These are phyloP conservation scores for Somion occarium DNA, from an alignment of 1,284 basidiomycete species.

Conservation along the genomic window DNA sequence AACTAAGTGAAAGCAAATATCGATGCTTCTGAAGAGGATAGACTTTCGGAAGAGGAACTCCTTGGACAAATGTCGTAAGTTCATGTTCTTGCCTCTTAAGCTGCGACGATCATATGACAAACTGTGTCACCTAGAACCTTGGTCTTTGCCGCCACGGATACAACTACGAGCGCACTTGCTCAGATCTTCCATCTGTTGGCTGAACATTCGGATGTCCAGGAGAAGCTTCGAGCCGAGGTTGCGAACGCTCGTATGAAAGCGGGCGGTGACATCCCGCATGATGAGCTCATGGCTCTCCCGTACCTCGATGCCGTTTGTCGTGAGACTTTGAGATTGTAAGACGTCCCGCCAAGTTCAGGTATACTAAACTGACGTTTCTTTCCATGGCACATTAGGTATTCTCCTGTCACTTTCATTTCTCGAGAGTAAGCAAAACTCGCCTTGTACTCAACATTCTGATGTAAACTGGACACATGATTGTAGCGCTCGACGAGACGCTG, in stretches of 20 bases:
- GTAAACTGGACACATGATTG: neutral
- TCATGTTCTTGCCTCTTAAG: neutral
- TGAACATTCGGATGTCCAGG: conserved; percentile 17
- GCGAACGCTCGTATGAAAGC: conserved; percentile 6
- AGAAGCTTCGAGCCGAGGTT: conserved; percentile 18
- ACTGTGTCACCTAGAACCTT: conserved; percentile 7
- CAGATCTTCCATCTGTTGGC: conserved; percentile 17
- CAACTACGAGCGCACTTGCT: conserved; percentile 17
- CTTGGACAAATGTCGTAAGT: conserved; percentile 23
- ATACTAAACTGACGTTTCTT: neutral
- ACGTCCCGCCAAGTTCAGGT: neutral
- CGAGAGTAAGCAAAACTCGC: conserved; percentile 12
- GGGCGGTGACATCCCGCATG: conserved; percentile 14
- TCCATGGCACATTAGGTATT: conserved; percentile 2
- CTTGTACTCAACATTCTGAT: too few relatives aligned
- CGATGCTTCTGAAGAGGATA: conserved; percentile 18
- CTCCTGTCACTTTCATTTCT: conserved; percentile 8
- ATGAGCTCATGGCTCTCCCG: conserved; percentile 18
- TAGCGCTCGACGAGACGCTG: conserved; percentile 37
- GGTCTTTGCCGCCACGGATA: conserved; percentile 19
- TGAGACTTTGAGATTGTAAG: conserved; percentile 21
- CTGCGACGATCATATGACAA: neutral
- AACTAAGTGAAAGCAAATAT: conserved; percentile 23
- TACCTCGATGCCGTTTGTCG: conserved; percentile 20
- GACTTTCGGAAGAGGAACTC: conserved; percentile 19